phyloP scores from a whole-genome alignment of 2,329 filamentous ascomycete genomes.

The Pseudocercospora pini-densiflorae region DNA sequence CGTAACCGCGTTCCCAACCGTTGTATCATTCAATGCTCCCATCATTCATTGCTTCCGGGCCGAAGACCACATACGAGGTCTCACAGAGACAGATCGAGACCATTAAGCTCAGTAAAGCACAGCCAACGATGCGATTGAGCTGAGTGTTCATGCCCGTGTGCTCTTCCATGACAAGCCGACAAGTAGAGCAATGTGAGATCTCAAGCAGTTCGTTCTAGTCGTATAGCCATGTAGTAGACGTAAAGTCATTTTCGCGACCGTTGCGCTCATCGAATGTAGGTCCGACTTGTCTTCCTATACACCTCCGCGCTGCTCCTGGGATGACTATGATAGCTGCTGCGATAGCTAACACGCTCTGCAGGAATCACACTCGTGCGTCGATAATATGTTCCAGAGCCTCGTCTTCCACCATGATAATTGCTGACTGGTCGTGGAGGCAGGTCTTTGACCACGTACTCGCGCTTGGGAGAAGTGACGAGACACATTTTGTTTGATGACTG shows the following conservation, averaged over 20 bases:
- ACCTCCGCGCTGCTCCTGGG: constrained; percentile 29
- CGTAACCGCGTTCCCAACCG: not conserved
- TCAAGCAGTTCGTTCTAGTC: not conserved
- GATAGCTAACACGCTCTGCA: constrained; percentile 30
- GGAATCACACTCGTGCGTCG: constrained; percentile 30
- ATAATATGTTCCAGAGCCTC: constrained; percentile 23
- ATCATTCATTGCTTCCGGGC: not conserved
- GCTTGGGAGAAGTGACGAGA: constrained; percentile 34
- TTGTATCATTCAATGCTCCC: not conserved
- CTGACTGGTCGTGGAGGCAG: constrained; percentile 38
- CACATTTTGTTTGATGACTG: constrained; percentile 32
- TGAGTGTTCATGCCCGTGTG: not conserved
- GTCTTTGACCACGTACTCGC: constrained; percentile 30
- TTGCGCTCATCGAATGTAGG: constrained; percentile 29
- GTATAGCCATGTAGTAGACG: not conserved
- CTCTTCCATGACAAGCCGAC: not conserved
- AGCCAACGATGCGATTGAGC: not conserved
- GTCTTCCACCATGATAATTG: constrained; percentile 37
- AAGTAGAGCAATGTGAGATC: not conserved
- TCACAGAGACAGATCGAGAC: not conserved
- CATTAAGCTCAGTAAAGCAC: not conserved
- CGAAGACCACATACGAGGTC: not conserved
- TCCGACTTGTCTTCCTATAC: constrained; percentile 33
- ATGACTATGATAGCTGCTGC: constrained; percentile 28
- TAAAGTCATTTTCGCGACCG: too few species aligned